phyloP scores from a whole-genome alignment of 2,329 filamentous ascomycete species.

The Pseudomassariella vexata region DNA sequence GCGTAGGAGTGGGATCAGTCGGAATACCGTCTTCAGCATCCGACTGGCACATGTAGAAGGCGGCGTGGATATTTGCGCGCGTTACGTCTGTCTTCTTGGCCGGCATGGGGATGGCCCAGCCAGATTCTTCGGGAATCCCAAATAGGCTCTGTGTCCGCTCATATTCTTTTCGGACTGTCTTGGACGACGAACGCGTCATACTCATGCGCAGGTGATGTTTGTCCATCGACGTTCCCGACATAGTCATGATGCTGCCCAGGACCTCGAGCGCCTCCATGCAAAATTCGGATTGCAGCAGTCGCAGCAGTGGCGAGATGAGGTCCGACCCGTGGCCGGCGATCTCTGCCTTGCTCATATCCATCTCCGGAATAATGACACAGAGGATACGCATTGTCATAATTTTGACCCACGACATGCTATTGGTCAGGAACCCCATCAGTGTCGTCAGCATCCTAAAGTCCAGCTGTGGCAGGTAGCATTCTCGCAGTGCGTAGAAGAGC shows the following conservation, averaged over 20 bases:
- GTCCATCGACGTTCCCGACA: constrained; percentile 88
- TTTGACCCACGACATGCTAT: constrained; percentile 84
- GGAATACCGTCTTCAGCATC: constrained; percentile 50
- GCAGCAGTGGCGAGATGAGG: constrained; percentile 84
- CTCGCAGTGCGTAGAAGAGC: constrained; percentile 66
- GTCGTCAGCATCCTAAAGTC: constrained; percentile 86
- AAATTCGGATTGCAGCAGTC: constrained; percentile 85
- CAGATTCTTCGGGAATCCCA: constrained; percentile 90
- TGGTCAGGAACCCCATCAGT: constrained; percentile 85
- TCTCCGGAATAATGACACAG: constrained; percentile 75
- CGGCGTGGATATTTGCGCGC: constrained; percentile 86
- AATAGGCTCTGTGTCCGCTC: constrained; percentile 91
- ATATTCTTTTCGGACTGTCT: constrained; percentile 86
- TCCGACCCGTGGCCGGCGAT: constrained; percentile 90
- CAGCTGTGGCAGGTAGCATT: constrained; percentile 72
- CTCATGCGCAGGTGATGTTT: constrained; percentile 96
- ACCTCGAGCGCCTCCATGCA: constrained; percentile 90
- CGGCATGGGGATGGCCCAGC: constrained; percentile 93
- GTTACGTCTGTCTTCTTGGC: constrained; percentile 84
- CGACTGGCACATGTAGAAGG: constrained; percentile 88
- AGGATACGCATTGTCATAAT: constrained; percentile 89
- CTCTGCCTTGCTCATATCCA: constrained; percentile 88
- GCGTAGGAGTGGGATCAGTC: constrained; percentile 61
- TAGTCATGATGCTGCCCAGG: constrained; percentile 90
- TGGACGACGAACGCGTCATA: constrained; percentile 85